A percentile compares a stretch with the other conserved stretches of the same genome.
Conservation (phyloP, 2,329 filamentous ascomycete species). For the Volutella citrinella region DNA sequence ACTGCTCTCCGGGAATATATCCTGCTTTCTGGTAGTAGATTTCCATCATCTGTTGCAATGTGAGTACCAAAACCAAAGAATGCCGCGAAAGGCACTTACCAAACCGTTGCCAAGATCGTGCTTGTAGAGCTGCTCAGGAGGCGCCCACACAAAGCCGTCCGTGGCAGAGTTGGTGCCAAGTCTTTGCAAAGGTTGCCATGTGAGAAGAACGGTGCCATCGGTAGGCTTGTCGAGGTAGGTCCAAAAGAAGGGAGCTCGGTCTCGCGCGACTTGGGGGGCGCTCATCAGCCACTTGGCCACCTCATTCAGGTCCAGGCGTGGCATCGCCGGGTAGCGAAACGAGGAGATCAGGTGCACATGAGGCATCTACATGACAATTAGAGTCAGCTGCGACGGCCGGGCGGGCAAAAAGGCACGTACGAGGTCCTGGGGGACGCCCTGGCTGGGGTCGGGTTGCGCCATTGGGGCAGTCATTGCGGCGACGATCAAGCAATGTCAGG, state of each 20-base stretch:
- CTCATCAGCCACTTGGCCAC: constrained; percentile 80
- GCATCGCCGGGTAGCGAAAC: constrained; percentile 73
- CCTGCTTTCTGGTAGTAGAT: constrained; percentile 81
- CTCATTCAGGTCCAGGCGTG: constrained; percentile 68
- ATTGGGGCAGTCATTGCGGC: constrained; percentile 29
- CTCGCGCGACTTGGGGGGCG: constrained; percentile 81
- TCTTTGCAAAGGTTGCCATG: constrained; percentile 80
- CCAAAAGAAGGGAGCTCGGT: constrained; percentile 87
- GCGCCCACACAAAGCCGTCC: constrained; percentile 90
- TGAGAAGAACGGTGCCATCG: constrained; percentile 79
- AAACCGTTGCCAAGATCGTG: constrained; percentile 65
- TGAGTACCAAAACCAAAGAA: constrained; percentile 10
- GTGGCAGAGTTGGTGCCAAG: constrained; percentile 75
- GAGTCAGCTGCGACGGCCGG: constrained; percentile 6
- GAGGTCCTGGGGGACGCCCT: constrained; percentile 41
- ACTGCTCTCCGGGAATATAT: constrained; percentile 71
- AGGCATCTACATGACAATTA: constrained; percentile 57
- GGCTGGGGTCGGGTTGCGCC: constrained; percentile 41
- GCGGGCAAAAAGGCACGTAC: constrained; percentile 26
- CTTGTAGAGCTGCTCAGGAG: constrained; percentile 72
- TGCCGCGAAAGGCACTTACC: constrained; percentile 37
- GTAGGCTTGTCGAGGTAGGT: constrained; percentile 80
- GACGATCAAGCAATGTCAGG: constrained; percentile 7
- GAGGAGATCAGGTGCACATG: constrained; percentile 90
- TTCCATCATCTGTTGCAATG: constrained; percentile 68